A percentile compares a stretch with the other conserved stretches of the same genome.
phyloP scores from a whole-genome alignment of 495 filamentous ascomycete genomes.

The Cladorrhinum samala region DNA sequence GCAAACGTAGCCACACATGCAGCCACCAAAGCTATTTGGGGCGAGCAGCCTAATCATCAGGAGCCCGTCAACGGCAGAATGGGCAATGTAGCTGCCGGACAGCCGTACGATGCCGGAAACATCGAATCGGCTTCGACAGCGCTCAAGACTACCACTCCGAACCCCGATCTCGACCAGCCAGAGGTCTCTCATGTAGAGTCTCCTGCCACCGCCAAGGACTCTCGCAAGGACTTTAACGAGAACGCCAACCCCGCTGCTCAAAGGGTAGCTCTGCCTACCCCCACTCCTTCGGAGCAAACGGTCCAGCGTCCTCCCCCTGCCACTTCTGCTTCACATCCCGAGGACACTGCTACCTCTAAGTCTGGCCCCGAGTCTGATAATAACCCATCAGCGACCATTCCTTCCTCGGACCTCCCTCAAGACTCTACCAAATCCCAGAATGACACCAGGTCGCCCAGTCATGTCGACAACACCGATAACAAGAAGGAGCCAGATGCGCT shows the following conservation, averaged over 20 bases:
- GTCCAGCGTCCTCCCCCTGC: neutral
- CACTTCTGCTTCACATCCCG: neutral
- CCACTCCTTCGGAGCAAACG: slow-evolving; percentile 4
- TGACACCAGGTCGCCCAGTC: slow-evolving; percentile 29
- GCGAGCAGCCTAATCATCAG: slow-evolving; percentile 31
- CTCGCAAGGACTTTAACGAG: neutral
- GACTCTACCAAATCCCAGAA: slow-evolving; percentile 33
- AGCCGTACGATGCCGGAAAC: slow-evolving; percentile 56
- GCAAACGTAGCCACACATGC: slow-evolving; percentile 39
- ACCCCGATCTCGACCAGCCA: neutral
- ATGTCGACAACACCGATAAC: neutral
- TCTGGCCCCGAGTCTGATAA: neutral
- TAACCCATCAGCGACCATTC: slow-evolving; percentile 23
- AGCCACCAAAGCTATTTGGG: slow-evolving; percentile 48
- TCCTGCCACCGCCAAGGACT: neutral
- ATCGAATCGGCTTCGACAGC: slow-evolving; percentile 14
- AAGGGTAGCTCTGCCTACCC: neutral
- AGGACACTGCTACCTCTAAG: neutral
- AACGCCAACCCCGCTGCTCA: neutral
- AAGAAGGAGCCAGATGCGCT: slow-evolving; percentile 17
- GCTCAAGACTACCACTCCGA: slow-evolving; percentile 1
- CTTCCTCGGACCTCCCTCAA: slow-evolving; percentile 20
- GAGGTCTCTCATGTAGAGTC: neutral
- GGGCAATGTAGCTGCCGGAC: slow-evolving; percentile 49
- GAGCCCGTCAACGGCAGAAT: slow-evolving; percentile 50